Percentiles rank a stretch among this genome's conserved stretches.
These are phyloP conservation scores for Skeletonema marinoi DNA, from an alignment of 108 stramenopile species.

Conservation along the genomic window DNA sequence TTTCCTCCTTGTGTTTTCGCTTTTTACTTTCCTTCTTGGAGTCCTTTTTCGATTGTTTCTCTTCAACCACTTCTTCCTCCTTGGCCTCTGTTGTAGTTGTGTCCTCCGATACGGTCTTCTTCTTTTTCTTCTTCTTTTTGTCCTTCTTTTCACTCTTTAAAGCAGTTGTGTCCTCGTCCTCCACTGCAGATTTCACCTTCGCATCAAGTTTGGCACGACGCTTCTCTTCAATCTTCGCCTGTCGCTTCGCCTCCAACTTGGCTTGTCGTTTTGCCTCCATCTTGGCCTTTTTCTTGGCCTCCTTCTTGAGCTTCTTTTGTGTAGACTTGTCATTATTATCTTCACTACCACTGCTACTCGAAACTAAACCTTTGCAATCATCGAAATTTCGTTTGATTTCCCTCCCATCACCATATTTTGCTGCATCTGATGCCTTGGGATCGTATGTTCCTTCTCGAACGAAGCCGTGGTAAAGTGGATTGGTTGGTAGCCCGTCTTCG, in stretches of 20 bases:
- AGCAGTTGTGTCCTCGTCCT: background rate
- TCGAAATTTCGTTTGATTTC: conserved; percentile 83
- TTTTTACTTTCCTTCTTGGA: conserved; percentile 36
- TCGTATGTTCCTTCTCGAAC: conserved; percentile 74
- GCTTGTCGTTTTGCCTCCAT: conserved; percentile 28
- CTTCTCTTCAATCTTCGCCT: conserved; percentile 74
- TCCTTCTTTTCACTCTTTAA: background rate
- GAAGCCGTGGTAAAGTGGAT: conserved; percentile 79
- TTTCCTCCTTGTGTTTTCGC: conserved; percentile 14
- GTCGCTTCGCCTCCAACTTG: conserved; percentile 32
- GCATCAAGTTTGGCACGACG: conserved; percentile 53
- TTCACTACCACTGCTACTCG: conserved; percentile 7
- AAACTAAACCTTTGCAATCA: conserved; percentile 36
- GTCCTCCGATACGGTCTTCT: background rate
- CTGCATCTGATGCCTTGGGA: conserved; percentile 38
- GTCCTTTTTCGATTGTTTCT: conserved; percentile 9
- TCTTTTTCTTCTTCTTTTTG: background rate
- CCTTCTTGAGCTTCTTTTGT: conserved; percentile 26
- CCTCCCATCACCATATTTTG: conserved; percentile 76
- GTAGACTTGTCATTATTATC: conserved; percentile 10
- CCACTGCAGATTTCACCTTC: conserved; percentile 18
- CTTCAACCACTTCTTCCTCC: background rate
- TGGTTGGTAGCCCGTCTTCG: conserved; percentile 77
- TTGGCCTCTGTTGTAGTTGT: background rate
- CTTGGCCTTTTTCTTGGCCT: conserved; percentile 32